Evolutionary conservation across 176 grass and related monocot genomes (phyloP).

Genomic region (Avena insularis): DNA sequence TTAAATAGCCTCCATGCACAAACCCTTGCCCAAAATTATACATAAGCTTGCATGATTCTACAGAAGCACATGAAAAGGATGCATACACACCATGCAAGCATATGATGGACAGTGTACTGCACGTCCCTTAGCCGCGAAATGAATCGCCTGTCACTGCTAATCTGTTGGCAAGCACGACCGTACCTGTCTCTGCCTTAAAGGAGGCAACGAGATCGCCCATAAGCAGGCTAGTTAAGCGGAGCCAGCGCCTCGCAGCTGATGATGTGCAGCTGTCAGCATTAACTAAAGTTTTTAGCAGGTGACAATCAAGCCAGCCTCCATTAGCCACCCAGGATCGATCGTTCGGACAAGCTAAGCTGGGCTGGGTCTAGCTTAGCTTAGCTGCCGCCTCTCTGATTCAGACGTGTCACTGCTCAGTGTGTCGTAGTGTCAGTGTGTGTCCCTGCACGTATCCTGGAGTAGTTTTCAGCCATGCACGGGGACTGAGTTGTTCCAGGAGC

Average conservation of each 20-base stretch:
- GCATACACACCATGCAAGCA: no score
- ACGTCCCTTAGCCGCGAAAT: constrained; percentile 1
- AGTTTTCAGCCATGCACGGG: not conserved
- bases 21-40: no score
- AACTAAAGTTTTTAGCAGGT: constrained; percentile 2
- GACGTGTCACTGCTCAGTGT: not conserved
- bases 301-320: constrained; percentile 29
- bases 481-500: not conserved
- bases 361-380: not conserved
- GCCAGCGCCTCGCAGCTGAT: constrained; percentile 28
- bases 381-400: constrained; percentile 3
- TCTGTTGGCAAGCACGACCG: constrained; percentile 27
- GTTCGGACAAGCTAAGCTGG: not conserved
- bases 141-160: constrained; percentile 38
- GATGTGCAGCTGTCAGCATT: constrained; percentile 16
- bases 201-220: constrained; percentile 18
- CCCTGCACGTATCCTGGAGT: not conserved
- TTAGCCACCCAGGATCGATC: constrained; percentile 1
- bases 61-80: no score
- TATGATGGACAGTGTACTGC: no score
- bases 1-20: no score
- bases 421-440: not conserved
- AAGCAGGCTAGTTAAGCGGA: constrained; percentile 29
- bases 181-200: constrained; percentile 2
- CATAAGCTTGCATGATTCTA: no score